These are phyloP conservation scores for Rhododendron vialii DNA, from an alignment of 148 eudicot species.

Conservation along the genomic window DNA sequence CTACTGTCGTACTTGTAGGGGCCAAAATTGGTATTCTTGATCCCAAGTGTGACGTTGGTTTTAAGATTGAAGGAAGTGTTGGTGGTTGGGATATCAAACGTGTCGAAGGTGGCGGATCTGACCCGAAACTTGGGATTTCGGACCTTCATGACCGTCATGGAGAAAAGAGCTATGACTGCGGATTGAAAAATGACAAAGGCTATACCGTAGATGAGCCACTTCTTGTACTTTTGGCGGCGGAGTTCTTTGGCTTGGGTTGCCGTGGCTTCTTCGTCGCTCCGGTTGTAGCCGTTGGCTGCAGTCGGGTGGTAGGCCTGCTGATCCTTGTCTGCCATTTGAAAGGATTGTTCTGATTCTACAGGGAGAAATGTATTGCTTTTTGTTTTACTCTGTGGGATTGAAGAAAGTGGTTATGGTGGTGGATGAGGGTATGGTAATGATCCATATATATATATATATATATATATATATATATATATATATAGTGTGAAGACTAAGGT, in stretches of 20 bases:
- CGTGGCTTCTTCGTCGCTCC: not conserved
- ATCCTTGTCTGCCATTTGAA: not conserved
- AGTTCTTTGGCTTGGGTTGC: not conserved
- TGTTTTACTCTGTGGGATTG: too few species aligned
- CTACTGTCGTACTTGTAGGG: not conserved
- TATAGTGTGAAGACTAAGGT: too few species aligned
- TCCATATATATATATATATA: too few species aligned
- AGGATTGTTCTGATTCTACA: not conserved
- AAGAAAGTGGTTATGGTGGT: too few species aligned
- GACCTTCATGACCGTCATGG: slow-evolving; percentile 15
- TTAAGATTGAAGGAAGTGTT: slow-evolving; percentile 7
- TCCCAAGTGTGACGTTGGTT: slow-evolving; percentile 2
- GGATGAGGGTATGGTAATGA: too few species aligned
- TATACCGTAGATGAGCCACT: not conserved
- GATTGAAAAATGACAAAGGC: slow-evolving; percentile 6
- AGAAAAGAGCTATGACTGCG: not conserved
- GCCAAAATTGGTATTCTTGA: slow-evolving; percentile 12
- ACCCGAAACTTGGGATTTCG: slow-evolving; percentile 19
- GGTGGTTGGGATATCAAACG: not conserved
- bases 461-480: too few species aligned
- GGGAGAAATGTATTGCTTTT: not conserved
- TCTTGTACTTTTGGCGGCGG: slow-evolving; percentile 17
- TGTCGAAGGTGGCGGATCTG: not conserved
- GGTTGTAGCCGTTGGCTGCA: not conserved
- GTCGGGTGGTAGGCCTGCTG: not conserved